Evolutionary conservation across 2,329 filamentous ascomycete species (phyloP), one percentile per base, ranked within the genome.

Genomic region (Pseudogymnoascus sp.): DNA sequence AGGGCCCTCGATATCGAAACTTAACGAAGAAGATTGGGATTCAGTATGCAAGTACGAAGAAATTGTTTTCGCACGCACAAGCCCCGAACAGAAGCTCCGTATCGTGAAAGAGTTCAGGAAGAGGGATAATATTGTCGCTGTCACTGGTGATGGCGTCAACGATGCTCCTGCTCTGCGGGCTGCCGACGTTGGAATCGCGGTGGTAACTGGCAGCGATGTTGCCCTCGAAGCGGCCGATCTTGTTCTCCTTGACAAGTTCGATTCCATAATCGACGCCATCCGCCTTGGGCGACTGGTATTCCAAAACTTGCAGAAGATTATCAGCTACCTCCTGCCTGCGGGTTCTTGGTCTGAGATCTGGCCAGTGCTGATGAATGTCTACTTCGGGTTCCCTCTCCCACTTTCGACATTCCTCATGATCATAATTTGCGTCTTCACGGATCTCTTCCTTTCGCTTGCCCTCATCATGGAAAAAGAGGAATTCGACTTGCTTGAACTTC

Each of bases 281-380:
- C 79, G 85, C 66, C 90, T 88, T 64, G 89, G 89, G 0, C 82
- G 89, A 12, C 83, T 90, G 5, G 87, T 91, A n/a, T 92, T 89
- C 73, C 87, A 91, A 72, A 92, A 92, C 68, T 75, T 92, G 60
- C 89, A 90, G 72, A 92, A 92, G 79, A 69, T 82, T 0, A 83
- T 85, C 62, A 77, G 79, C 25, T 86, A 86, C 45, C 73, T 83
- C 0, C 72, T 83, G 0, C 81, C 80, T 0, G 81, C 82, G 0
- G 81, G 82, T 38, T 77, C 75, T 58, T 83, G 77, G 75, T 83
- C 80, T 4, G 82, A 84, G 68, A 82, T 84, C 65, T 83, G 80
- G 80, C 82, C 82, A 0, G 81, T 84, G 0, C 35, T 84, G 1
- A 71, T 82, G 66, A 84, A 84, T 64, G 81, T 84, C 62, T 82